phyloP scores from a whole-genome alignment of 1,284 basidiomycete genomes.

The Anthracocystis panici-leucophaei region DNA sequence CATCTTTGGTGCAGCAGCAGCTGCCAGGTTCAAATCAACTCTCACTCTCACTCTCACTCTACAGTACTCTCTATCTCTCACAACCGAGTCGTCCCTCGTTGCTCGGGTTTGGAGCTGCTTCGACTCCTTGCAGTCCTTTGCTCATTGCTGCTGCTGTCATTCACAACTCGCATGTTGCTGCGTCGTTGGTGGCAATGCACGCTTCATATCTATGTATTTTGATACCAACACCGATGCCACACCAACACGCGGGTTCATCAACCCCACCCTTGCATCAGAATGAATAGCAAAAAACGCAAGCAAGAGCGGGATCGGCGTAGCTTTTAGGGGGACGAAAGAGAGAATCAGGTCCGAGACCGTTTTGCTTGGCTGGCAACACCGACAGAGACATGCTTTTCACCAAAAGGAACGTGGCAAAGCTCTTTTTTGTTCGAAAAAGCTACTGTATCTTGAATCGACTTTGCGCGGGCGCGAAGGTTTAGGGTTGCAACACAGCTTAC shows the following conservation, averaged over 20 bases:
- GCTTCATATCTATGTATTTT: too few species aligned
- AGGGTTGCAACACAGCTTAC: conserved; percentile 12
- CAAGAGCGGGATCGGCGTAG: not conserved
- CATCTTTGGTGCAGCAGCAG: not conserved
- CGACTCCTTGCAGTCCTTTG: not conserved
- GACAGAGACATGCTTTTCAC: not conserved
- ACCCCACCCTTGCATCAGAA: too few species aligned
- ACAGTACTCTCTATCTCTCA: not conserved
- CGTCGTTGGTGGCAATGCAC: too few species aligned
- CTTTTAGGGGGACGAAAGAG: not conserved
- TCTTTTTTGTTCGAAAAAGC: not conserved
- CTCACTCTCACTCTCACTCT: not conserved
- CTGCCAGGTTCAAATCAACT: not conserved
- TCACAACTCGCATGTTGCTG: too few species aligned
- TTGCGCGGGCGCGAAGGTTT: conserved; percentile 24
- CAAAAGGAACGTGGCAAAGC: conserved; percentile 4
- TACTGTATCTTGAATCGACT: not conserved
- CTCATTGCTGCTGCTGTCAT: too few species aligned
- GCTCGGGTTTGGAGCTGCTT: not conserved
- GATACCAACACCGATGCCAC: too few species aligned
- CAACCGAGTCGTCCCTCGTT: not conserved
- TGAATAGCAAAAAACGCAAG: too few species aligned
- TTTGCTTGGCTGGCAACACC: conserved; percentile 14
- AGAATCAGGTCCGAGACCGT: conserved; percentile 34
- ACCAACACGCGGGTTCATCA: too few species aligned